phyloP scores from a whole-genome alignment of 306 rosid species.

The Phaseolus lunatus region DNA sequence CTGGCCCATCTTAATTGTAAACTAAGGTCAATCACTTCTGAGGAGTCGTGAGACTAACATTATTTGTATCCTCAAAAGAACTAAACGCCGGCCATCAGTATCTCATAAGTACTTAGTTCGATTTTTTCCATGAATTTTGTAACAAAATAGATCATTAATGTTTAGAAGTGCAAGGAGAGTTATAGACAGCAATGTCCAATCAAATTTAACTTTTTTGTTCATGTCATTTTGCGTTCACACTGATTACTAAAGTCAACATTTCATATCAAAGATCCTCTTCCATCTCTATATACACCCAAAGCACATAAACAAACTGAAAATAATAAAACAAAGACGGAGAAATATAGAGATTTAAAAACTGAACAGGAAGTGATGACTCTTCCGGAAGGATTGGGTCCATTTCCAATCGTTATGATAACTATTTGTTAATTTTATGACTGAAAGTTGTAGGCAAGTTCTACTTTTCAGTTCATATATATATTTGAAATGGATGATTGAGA shows the following conservation, averaged over 20 bases:
- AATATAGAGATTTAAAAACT: neutral
- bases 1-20: too few species aligned
- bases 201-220: neutral
- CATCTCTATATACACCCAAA: neutral
- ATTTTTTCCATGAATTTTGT: neutral
- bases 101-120: neutral
- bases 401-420: too few species aligned
- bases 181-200: neutral
- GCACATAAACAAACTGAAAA: neutral
- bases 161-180: neutral
- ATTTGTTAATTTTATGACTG: too few species aligned
- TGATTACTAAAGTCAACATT: neutral
- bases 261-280: slow-evolving; percentile 5
- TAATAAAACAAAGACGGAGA: neutral
- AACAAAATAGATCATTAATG: neutral
- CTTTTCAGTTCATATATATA: too few species aligned
- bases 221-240: neutral
- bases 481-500: neutral
- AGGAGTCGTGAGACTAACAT: too few species aligned
- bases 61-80: too few species aligned
- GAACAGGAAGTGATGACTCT: too few species aligned
- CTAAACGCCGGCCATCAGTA: too few species aligned
- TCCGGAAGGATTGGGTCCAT: too few species aligned
- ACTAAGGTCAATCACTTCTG: too few species aligned
- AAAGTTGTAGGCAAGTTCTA: too few species aligned